phyloP scores from a whole-genome alignment of 176 grass and related monocot genomes.

The Oryza australiensis region DNA sequence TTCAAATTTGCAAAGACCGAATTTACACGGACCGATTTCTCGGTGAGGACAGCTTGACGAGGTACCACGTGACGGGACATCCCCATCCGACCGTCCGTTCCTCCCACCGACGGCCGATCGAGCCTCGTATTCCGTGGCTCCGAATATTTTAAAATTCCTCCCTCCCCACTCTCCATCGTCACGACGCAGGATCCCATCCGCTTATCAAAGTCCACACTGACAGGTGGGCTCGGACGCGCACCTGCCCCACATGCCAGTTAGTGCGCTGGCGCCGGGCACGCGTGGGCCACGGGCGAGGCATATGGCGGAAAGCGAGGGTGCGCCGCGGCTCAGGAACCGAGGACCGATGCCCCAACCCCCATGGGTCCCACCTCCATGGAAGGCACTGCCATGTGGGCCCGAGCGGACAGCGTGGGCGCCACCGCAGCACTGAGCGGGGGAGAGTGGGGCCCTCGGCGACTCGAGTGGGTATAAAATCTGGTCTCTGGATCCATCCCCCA shows the following conservation, averaged over 20 bases:
- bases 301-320: slow-evolving; percentile 36
- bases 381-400: background rate
- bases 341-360: background rate
- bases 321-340: background rate
- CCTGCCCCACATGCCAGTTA: background rate
- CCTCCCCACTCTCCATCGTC: background rate
- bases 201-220: background rate
- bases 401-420: background rate
- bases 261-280: background rate
- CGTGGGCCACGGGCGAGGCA: slow-evolving; percentile 19
- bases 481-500: slow-evolving; percentile 25
- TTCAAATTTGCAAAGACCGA: too few relatives aligned
- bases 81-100: slow-evolving; percentile 38
- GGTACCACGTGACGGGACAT: slow-evolving; percentile 15
- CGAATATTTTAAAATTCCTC: background rate
- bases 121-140: slow-evolving; percentile 27
- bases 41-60: slow-evolving; percentile 27
- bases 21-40: too few relatives aligned
- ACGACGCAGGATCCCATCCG: background rate
- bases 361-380: background rate
- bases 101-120: slow-evolving; percentile 40
- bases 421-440: background rate
- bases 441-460: background rate
- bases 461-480: slow-evolving; percentile 22
- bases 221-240: fast-evolving